Evolutionary conservation across 2,329 filamentous ascomycete genomes (phyloP).

Genomic region (Salinomyces thailandicus): DNA sequence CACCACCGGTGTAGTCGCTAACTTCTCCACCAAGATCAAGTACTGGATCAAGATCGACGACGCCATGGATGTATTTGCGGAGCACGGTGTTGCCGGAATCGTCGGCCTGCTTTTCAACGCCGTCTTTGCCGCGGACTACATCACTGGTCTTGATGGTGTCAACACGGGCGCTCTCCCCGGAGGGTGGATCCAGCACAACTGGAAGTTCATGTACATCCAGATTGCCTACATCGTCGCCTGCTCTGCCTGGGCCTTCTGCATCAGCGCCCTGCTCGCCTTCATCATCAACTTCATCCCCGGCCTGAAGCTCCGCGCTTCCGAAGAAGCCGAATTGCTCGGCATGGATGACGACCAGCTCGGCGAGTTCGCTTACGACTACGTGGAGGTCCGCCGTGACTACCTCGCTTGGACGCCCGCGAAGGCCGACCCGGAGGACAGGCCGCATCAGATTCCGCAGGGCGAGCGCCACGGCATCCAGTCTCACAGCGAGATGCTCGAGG

Average conservation of each 20-base stretch:
- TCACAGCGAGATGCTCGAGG: constrained; percentile 56
- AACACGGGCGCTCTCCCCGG: constrained; percentile 48
- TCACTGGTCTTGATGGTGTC: constrained; percentile 66
- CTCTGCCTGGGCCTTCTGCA: constrained; percentile 58
- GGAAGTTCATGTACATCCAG: constrained; percentile 65
- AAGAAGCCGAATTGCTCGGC: constrained; percentile 73
- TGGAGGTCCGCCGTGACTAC: constrained; percentile 80
- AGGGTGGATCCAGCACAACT: constrained; percentile 68
- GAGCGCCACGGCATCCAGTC: constrained; percentile 50
- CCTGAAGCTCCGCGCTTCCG: constrained; percentile 66
- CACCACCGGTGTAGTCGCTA: constrained; percentile 58
- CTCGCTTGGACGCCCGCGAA: constrained; percentile 75
- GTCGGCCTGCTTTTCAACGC: constrained; percentile 69
- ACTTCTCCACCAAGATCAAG: constrained; percentile 77
- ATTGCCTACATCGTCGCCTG: constrained; percentile 62
- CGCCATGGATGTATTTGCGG: constrained; percentile 81
- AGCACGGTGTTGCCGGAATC: constrained; percentile 77
- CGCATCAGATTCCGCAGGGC: constrained; percentile 52
- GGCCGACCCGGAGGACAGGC: constrained; percentile 49
- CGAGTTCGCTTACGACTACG: constrained; percentile 84
- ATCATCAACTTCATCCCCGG: constrained; percentile 65
- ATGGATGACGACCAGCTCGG: constrained; percentile 88
- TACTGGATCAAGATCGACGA: constrained; percentile 74
- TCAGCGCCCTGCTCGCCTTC: constrained; percentile 65
- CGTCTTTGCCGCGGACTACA: constrained; percentile 57